Evolutionary conservation across 1,284 basidiomycete genomes (phyloP).

Genomic region (Fistulina hepatica): DNA sequence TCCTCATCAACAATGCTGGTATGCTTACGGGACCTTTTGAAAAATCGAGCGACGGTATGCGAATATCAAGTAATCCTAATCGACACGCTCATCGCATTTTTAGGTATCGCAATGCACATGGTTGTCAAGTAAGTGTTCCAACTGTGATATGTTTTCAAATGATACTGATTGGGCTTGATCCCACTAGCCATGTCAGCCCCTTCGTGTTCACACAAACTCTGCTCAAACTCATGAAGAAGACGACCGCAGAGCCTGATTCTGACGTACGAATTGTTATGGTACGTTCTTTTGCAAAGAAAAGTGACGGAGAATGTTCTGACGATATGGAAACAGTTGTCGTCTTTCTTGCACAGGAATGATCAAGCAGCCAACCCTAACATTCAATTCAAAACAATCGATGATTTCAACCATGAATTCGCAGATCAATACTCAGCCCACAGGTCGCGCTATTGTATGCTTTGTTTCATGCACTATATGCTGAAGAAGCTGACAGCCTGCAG

Average conservation of each 20-base stretch:
- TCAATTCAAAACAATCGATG: background rate
- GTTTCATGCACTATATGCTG: background rate
- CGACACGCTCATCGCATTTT: background rate
- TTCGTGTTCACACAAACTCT: background rate
- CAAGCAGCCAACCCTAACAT: background rate
- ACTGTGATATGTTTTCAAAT: no score
- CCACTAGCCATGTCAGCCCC: background rate
- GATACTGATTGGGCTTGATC: background rate
- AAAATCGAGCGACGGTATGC: background rate
- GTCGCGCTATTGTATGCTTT: background rate
- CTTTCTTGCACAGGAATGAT: background rate
- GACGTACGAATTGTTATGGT: background rate
- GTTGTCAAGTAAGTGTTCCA: background rate
- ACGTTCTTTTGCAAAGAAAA: background rate
- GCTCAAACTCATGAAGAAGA: background rate
- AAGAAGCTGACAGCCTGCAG: background rate
- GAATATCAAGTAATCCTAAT: background rate
- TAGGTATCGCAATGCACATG: background rate
- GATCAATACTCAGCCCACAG: background rate
- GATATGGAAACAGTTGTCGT: background rate
- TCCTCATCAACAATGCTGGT: slow-evolving; percentile 7
- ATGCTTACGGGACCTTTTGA: background rate
- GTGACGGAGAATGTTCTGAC: background rate
- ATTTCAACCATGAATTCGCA: background rate
- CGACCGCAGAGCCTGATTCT: background rate